Evolutionary conservation across 139 green algal species (phyloP), one percentile per base, ranked within the genome.

Genomic region (Coelastrella sp.): DNA sequence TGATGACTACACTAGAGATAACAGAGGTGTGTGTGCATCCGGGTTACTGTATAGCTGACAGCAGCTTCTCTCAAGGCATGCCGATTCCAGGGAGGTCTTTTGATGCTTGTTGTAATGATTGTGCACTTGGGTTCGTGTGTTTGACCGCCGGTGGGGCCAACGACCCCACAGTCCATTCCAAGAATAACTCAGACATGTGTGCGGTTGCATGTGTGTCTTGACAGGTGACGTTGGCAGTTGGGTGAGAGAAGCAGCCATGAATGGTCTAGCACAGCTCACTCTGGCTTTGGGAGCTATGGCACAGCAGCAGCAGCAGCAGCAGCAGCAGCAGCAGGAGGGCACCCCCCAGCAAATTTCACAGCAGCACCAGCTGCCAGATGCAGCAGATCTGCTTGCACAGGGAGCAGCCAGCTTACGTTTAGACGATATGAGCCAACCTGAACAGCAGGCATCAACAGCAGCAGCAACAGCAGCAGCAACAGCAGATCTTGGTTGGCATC

Each of bases 1-100:
- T 85, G 92, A 95, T 16, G 98, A 99, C 89, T 99, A 99, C 93
- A 96, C 93, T 65, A 96, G 94, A 7, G 98, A 99, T 94, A 98
- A 98, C 90, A 93, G 97, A 7, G 98, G 32, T 47, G 32, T 47
- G 32, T 47, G 32, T 47, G 32, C 32, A 47, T 47, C 32, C 32
- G 32, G 32, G 32, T 47, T 47, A 47, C 32, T 47, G 32, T 47
- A 47, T 47, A 47, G 32, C 32, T 47, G 32, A 47, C 32, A 47
- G 32, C 32, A 47, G 32, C 32, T 47, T 47, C 32, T 47, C 32
- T 47, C 32, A 47, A 47, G 32, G 32, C 32, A 47, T 47, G 32
- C 32, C 32, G 32, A 47, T 47, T 47, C 32, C 32, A 47, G 32
- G 32, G 32, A 47, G 32, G 32, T 47, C 32, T 47, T 47, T 47